Conservation (phyloP, 306 rosid genomes). For the Rosa multiflora region DNA sequence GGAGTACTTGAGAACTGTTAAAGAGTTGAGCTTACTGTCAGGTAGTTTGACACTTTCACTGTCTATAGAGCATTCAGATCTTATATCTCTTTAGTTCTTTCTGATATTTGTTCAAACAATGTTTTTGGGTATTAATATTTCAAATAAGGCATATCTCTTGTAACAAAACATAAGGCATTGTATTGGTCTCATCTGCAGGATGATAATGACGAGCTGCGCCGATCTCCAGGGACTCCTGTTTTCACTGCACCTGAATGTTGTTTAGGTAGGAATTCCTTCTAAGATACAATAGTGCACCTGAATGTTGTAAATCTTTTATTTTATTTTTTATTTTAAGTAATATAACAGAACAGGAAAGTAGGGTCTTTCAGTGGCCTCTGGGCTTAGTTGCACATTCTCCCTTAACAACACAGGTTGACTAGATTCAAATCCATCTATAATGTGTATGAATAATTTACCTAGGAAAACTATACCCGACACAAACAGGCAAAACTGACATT, state of each 20-base stretch:
- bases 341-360: neutral
- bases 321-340: neutral
- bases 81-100: neutral
- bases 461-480: neutral
- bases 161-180: neutral
- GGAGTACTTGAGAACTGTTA: neutral
- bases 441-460: neutral
- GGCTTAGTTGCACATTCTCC: neutral
- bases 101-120: neutral
- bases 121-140: neutral
- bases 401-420: neutral
- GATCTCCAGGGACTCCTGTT: constrained; percentile 99
- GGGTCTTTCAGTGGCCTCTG: neutral
- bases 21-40: neutral
- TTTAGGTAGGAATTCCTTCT: constrained; percentile 52
- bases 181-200: constrained; percentile 56
- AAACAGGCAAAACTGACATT: neutral
- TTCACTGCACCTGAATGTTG: constrained; percentile 99
- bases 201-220: constrained; percentile 87
- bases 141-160: neutral
- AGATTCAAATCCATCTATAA: neutral
- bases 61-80: neutral
- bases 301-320: neutral
- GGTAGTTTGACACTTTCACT: neutral
- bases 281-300: constrained; percentile 7